Conservation (phyloP, 2,329 filamentous ascomycete genomes). For the Microdochium bolleyi region DNA sequence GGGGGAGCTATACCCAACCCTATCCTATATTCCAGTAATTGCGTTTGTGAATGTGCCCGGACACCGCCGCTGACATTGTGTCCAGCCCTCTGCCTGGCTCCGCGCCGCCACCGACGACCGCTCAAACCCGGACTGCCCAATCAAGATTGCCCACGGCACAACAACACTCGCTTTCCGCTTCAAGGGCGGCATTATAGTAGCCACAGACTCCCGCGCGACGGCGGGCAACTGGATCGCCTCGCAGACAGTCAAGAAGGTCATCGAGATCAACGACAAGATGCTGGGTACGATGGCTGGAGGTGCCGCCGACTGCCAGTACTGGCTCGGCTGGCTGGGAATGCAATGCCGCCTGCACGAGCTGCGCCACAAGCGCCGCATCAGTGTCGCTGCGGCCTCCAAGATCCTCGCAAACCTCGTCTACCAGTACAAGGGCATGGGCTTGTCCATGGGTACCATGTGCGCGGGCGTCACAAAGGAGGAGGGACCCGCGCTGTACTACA, state of each 20-base stretch:
- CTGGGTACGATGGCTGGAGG: slow-evolving; percentile 97
- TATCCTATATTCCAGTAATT: no score
- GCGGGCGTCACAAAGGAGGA: slow-evolving; percentile 92
- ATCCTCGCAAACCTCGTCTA: slow-evolving; percentile 98
- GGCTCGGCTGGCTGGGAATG: slow-evolving; percentile 97
- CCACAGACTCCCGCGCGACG: slow-evolving; percentile 93
- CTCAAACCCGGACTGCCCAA: slow-evolving; percentile 92
- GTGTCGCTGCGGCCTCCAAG: slow-evolving; percentile 93
- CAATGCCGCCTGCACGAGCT: slow-evolving; percentile 99
- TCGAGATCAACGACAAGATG: slow-evolving; percentile 92
- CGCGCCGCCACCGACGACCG: slow-evolving; percentile 96
- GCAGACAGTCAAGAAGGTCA: slow-evolving; percentile 99
- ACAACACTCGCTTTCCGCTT: slow-evolving; percentile 97
- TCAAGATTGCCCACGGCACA: slow-evolving; percentile 98
- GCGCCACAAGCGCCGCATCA: slow-evolving; percentile 97
- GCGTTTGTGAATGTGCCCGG: not conserved
- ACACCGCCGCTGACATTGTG: not conserved
- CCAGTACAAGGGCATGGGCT: slow-evolving; percentile 96
- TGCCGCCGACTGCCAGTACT: slow-evolving; percentile 99
- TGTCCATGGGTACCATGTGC: slow-evolving; percentile 99
- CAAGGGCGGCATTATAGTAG: slow-evolving; percentile 96
- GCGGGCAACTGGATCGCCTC: slow-evolving; percentile 99
- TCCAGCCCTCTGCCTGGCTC: slow-evolving; percentile 83
- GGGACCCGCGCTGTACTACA: slow-evolving; percentile 97
- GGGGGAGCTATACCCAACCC: no score